Conservation (phyloP, 31 red algal species). For the Porphyra umbilicalis region DNA sequence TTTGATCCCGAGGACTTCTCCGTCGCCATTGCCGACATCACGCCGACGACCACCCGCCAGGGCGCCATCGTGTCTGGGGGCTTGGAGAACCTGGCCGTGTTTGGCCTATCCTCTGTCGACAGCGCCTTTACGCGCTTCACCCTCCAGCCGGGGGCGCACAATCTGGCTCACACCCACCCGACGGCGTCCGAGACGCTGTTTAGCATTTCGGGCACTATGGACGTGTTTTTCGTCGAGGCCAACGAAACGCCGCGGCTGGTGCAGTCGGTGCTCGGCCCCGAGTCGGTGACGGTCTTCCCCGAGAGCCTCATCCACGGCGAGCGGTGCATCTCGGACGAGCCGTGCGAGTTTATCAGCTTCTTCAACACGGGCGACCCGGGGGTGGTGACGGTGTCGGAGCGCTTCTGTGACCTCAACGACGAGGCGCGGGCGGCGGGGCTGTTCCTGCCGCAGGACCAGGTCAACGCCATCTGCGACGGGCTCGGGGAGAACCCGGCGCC, state of each 20-base stretch:
- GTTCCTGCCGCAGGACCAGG: slow-evolving; percentile 1
- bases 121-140: background rate
- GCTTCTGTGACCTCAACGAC: background rate
- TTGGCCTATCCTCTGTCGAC: slow-evolving; percentile 1
- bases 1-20: background rate
- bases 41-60: background rate
- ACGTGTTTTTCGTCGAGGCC: background rate
- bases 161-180: slow-evolving; percentile 10
- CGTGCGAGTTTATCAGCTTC: slow-evolving; percentile 2
- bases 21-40: background rate
- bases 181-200: slow-evolving; percentile 2
- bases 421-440: background rate
- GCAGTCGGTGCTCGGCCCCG: background rate
- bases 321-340: background rate
- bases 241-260: background rate
- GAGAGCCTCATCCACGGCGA: slow-evolving; percentile 1
- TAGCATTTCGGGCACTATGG: background rate
- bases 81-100: background rate
- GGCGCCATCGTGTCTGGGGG: background rate
- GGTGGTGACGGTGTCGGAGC: background rate
- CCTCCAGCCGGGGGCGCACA: background rate
- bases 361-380: slow-evolving; percentile 9
- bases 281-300: background rate
- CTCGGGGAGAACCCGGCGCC: background rate
- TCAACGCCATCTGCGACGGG: background rate